phyloP scores from a whole-genome alignment of 345 rosid genomes.

The Linum trigynum region DNA sequence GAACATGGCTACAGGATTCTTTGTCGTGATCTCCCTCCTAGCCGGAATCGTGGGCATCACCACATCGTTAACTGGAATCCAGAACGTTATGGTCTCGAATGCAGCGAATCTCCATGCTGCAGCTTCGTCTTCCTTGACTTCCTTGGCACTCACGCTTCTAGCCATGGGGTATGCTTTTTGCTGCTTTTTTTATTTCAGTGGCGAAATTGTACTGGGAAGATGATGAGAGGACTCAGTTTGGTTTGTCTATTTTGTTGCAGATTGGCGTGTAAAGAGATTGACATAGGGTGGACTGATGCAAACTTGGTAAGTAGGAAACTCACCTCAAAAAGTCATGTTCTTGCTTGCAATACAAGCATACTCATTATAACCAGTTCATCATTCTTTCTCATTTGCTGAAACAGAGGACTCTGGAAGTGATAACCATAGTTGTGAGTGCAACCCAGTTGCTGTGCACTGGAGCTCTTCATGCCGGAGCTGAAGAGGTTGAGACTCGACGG shows the following conservation, averaged over 20 bases:
- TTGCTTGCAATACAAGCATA: background rate
- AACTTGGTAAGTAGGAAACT: constrained; percentile 40
- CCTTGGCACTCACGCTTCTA: constrained; percentile 62
- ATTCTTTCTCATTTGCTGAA: background rate
- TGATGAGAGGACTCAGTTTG: background rate
- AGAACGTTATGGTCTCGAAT: constrained; percentile 37
- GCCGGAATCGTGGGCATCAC: constrained; percentile 72
- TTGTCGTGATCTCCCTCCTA: constrained; percentile 58
- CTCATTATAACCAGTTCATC: background rate
- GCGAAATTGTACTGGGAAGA: background rate
- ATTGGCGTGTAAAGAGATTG: constrained; percentile 79
- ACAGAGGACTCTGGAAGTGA: constrained; percentile 72
- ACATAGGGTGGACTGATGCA: constrained; percentile 63
- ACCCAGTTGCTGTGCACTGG: constrained; percentile 64
- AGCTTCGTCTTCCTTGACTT: constrained; percentile 50
- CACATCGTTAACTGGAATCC: constrained; percentile 51
- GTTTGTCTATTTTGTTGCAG: constrained; percentile 26
- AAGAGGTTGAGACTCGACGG: constrained; percentile 16
- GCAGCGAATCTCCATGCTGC: constrained; percentile 52
- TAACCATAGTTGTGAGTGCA: constrained; percentile 52
- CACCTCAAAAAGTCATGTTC: background rate
- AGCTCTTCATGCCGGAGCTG: constrained; percentile 46
- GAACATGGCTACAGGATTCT: constrained; percentile 73
- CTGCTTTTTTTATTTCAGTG: background rate
- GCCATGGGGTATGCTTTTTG: constrained; percentile 59